Evolutionary conservation across 1,284 basidiomycete genomes (phyloP).

Genomic region (Pyrrhoderma noxium): DNA sequence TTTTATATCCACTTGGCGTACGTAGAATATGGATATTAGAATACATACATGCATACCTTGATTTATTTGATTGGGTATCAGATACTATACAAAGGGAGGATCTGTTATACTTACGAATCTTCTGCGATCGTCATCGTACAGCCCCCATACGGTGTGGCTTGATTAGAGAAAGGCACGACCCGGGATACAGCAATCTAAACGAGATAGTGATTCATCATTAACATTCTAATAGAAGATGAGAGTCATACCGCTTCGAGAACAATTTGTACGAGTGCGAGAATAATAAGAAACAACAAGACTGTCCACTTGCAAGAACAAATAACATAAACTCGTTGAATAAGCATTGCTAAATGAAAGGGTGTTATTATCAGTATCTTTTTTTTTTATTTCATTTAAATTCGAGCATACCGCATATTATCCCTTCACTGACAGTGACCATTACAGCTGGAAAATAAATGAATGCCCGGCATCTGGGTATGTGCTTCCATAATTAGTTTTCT

Average conservation of each 20-base stretch:
- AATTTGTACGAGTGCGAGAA: conserved; percentile 1
- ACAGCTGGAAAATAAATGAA: conserved; percentile 8
- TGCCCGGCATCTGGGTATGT: conserved; percentile 3
- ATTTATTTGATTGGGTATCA: too few species aligned
- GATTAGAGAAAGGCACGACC: background rate
- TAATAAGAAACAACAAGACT: background rate
- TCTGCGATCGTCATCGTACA: conserved; percentile 11
- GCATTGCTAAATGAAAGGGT: conserved; percentile 2
- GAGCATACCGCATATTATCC: conserved; percentile 3
- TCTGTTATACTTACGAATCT: background rate
- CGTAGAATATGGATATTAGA: too few species aligned
- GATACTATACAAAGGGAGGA: too few species aligned
- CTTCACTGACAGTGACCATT: conserved; percentile 6
- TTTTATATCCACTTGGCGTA: too few species aligned
- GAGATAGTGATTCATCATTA: too few species aligned
- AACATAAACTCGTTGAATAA: conserved; percentile 2
- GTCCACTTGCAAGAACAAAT: conserved; percentile 1
- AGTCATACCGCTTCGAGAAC: background rate
- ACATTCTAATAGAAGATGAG: too few species aligned
- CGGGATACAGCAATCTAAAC: background rate
- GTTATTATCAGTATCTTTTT: background rate
- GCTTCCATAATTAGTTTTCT: too few species aligned
- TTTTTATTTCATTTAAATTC: background rate
- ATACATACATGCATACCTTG: too few species aligned
- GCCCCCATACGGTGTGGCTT: background rate